These are phyloP conservation scores for Capsicum pubescens DNA, from an alignment of 257 asterid genomes.

Conservation along the genomic window DNA sequence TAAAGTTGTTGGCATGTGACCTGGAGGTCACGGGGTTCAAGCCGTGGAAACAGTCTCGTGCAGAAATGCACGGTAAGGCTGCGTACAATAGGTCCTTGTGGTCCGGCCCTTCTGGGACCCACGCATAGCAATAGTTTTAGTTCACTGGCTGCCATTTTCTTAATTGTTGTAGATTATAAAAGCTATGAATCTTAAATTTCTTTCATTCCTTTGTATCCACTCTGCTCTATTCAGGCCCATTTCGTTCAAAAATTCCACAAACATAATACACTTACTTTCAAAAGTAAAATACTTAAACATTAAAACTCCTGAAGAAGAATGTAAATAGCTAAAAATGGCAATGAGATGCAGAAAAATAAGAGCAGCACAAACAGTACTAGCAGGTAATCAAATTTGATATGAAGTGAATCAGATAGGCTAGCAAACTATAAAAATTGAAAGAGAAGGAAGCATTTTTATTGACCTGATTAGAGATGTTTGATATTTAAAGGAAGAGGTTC, in stretches of 20 bases:
- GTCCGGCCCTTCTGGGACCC: no score
- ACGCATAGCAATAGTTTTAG: no score
- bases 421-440: not conserved
- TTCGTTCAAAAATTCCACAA: not conserved
- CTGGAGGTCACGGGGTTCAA: no score
- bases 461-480: slow-evolving; percentile 8
- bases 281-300: not conserved
- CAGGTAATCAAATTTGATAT: not conserved
- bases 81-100: no score
- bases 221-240: not conserved
- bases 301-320: not conserved
- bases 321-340: not conserved
- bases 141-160: no score
- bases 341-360: not conserved
- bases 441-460: not conserved
- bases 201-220: not conserved
- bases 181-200: not conserved
- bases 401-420: not conserved
- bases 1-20: no score
- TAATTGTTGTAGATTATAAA: not conserved
- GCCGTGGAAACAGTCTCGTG: no score
- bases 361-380: not conserved
- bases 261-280: not conserved
- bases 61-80: no score
- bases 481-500: not conserved